Base-by-base conservation (phyloP, 2,329 filamentous ascomycete genomes). In the Hortaea werneckii region DNA sequence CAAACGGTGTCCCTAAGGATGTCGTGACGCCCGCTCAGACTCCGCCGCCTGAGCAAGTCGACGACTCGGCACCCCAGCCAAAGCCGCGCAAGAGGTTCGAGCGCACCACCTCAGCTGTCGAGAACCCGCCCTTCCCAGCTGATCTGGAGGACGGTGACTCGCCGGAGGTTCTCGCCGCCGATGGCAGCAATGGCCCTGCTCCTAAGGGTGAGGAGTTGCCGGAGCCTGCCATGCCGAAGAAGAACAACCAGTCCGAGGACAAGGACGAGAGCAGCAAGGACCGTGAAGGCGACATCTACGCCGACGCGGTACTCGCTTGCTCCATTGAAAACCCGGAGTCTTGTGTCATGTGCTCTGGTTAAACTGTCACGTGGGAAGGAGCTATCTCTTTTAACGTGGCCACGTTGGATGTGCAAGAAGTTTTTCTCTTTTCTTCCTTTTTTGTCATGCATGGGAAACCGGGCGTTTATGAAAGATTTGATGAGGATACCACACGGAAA, bases 301-400 rank as follows among this genome's bases (percentile, higher is more conserved):
- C 90, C 0, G 86, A 96, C 57, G 87, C 89, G 48, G 89, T 86
- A 11, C 73, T 98, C 64, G 80, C 82, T 59, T 98, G 92, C 75
- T 95, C 89, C 71, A 96, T 98, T 67, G 89, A 96, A 65, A 95
- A 96, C 74, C 87, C 84, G 57, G 92, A 98, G 66, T 77, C 83
- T 41, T 98, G 92, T 66, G 66, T 95, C 54, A 96, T 98, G 92
- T 98, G 92, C 81, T 94, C 87, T 69, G 90, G 89, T 73, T 96
- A 35, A n/a, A 35, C 4, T 20, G 20, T 20, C 20, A 20, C 20
- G 2, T 20, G 20, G 20, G 20, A 20, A 20, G 20, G 20, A 20
- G 20, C 20, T 20, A 4, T 20, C 4, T 20, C 20, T 20, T 20
- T 20, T 20, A 20, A 20, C 20, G 20, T 20, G 20, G 20, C 20